Evolutionary conservation across 306 rosid species (phyloP), one percentile per base, ranked within the genome.

Genomic region (Phaseolus lunatus): DNA sequence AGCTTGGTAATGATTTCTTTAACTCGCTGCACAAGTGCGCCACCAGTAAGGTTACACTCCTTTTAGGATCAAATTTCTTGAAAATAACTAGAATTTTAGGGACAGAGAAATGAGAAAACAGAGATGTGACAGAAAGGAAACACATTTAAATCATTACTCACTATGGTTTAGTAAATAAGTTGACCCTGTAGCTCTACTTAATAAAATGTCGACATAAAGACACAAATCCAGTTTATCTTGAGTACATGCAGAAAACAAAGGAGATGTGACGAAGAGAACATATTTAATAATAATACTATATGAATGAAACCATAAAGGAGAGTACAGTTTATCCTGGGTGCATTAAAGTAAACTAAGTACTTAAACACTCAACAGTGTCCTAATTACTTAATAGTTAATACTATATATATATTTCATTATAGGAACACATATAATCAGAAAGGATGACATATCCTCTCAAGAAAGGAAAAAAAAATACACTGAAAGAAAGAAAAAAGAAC

Each of bases 311-410:
- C 29, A 45, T 26, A 47, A 27, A 47, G 0, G 48, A n/a, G 49
- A 27, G 9, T 5, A 70, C 26, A 52, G 26, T 26, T 27, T 48
- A 69, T n/a, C 22, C 22, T 22, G 19, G 70, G 19, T 41, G 49
- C 54, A 41, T 37, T 41, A 39, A 24, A 24, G 50, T 39, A 41
- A 66, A 3, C 8, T 20, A 66, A 66, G 19, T 69, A 27, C n/a
- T 69, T 26, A 47, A 69, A 27, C 19, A 6, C 66, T 27, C 41
- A 15, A 59, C 20, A 69, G 44, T 69, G 26, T 45, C 22, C 73
- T 22, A 43, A 69, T 47, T 45, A 69, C 43, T 45, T 26, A 41
- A n/a, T n/a, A 31, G 35, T 31, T 31, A 31, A 22, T 41, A 15
- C 19, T n/a, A n/a, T 13, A 37, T 22, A 20, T 23, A 5, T 22